Evolutionary conservation across 108 stramenopile genomes (phyloP).

Genomic region (Tribonema minus): DNA sequence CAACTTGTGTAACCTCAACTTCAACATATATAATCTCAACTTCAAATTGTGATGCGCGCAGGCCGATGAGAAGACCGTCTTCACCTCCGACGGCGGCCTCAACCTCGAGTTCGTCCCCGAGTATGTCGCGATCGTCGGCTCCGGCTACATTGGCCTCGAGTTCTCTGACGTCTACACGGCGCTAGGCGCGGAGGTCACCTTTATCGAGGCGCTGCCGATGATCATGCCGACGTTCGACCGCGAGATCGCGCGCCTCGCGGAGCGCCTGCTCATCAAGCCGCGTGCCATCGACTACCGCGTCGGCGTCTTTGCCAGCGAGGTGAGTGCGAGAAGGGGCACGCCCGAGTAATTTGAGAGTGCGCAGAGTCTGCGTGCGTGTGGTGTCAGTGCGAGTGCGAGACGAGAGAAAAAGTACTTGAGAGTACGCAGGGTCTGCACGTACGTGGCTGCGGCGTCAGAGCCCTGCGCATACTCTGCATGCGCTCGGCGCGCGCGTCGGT

Average conservation of each 20-base stretch:
- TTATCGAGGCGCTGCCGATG: constrained; percentile 81
- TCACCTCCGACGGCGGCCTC: constrained; percentile 91
- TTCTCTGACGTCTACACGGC: constrained; percentile 97
- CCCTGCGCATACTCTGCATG: too few species aligned
- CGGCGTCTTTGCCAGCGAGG: constrained; percentile 59
- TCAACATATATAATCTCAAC: too few species aligned
- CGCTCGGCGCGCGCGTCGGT: too few species aligned
- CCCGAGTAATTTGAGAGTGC: too few species aligned
- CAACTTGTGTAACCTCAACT: too few species aligned
- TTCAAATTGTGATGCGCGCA: too few species aligned
- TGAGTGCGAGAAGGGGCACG: constrained; percentile 50
- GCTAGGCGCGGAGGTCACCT: constrained; percentile 89
- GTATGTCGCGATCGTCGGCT: constrained; percentile 96
- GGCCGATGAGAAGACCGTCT: constrained; percentile 91
- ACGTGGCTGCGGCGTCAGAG: too few species aligned
- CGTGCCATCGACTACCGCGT: constrained; percentile 86
- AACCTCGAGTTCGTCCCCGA: constrained; percentile 82
- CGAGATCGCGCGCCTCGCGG: constrained; percentile 93
- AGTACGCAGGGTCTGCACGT: too few species aligned
- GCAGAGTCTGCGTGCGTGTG: constrained; percentile 65
- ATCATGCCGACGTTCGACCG: constrained; percentile 96
- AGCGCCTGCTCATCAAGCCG: constrained; percentile 85
- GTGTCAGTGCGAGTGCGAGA: too few species aligned
- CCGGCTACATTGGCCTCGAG: constrained; percentile 97
- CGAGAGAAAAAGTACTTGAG: too few species aligned